Conservation (phyloP, 1,284 basidiomycete genomes). For the Moniliella sp. region DNA sequence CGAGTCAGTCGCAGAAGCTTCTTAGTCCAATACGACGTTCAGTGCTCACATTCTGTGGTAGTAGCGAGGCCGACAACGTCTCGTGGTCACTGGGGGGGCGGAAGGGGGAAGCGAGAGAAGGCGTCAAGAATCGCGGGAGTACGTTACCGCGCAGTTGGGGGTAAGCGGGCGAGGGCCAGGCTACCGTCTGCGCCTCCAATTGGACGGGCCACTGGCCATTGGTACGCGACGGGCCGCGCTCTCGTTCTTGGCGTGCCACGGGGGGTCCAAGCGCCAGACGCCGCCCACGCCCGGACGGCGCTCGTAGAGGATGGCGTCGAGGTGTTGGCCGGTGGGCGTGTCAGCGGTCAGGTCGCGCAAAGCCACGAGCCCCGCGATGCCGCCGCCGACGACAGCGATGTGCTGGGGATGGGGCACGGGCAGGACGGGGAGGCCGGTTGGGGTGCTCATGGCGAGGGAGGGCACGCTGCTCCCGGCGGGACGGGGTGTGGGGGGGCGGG, state of each 20-base stretch:
- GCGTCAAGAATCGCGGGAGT: constrained; percentile 18
- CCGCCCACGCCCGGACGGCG: constrained; percentile 17
- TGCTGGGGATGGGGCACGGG: constrained; percentile 3
- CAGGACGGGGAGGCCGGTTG: neutral
- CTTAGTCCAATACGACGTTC: too few species aligned
- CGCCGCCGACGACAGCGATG: constrained; percentile 21
- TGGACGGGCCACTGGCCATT: neutral
- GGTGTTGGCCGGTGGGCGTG: constrained; percentile 1
- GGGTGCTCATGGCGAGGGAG: too few species aligned
- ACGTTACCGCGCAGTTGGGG: constrained; percentile 20
- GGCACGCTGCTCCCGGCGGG: too few species aligned
- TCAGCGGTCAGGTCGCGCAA: constrained; percentile 13
- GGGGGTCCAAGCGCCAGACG: constrained; percentile 17
- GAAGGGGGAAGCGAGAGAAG: constrained; percentile 8
- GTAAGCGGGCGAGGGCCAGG: constrained; percentile 20
- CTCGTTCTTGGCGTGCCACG: constrained; percentile 5
- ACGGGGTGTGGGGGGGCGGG: too few species aligned
- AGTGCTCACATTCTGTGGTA: too few species aligned
- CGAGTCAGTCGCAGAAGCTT: too few species aligned
- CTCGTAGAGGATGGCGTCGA: constrained; percentile 10
- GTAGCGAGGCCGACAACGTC: too few species aligned
- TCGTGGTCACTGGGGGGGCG: constrained; percentile 8
- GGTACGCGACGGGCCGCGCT: constrained; percentile 2
- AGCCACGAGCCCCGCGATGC: constrained; percentile 14
- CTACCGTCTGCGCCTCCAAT: neutral